Percentiles rank a stretch among this genome's conserved stretches.
These are phyloP conservation scores for Hypoxylon sp. DNA, from an alignment of 2,329 filamentous ascomycete species.

Conservation along the genomic window DNA sequence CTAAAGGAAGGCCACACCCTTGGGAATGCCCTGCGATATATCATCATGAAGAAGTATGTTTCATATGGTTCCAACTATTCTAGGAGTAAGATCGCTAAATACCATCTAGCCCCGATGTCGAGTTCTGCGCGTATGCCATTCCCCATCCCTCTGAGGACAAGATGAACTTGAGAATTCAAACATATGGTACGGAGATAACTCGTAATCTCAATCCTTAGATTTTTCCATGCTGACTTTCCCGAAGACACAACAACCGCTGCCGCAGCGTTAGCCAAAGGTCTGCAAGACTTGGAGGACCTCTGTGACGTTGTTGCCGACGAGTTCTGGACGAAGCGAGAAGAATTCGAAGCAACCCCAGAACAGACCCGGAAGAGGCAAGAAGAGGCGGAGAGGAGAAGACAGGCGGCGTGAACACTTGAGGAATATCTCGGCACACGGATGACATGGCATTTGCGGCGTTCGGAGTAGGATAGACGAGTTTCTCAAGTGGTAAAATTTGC, in stretches of 20 bases:
- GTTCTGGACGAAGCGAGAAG: conserved; percentile 78
- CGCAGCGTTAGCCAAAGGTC: conserved; percentile 89
- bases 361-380: conserved; percentile 34
- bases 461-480: conserved; percentile 50
- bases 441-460: conserved; percentile 52
- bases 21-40: conserved; percentile 92
- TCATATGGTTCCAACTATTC: neutral
- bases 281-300: conserved; percentile 88
- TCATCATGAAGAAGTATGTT: conserved; percentile 98
- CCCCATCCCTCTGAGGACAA: conserved; percentile 95
- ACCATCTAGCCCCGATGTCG: conserved; percentile 86
- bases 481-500: conserved; percentile 52
- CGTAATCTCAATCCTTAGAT: neutral
- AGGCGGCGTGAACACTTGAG: conserved; percentile 11
- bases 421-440: conserved; percentile 17
- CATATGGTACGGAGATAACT: conserved; percentile 78
- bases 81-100: conserved; percentile 25
- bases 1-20: conserved; percentile 94
- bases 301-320: conserved; percentile 96
- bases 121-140: conserved; percentile 98
- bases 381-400: conserved; percentile 23
- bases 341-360: conserved; percentile 63
- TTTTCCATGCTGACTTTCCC: conserved; percentile 20
- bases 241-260: conserved; percentile 84
- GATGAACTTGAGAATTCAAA: conserved; percentile 98